Percentiles rank a stretch among this genome's conserved stretches.
Evolutionary conservation across 108 stramenopile genomes (phyloP).

Genomic region (Stephanodiscus minutulus): DNA sequence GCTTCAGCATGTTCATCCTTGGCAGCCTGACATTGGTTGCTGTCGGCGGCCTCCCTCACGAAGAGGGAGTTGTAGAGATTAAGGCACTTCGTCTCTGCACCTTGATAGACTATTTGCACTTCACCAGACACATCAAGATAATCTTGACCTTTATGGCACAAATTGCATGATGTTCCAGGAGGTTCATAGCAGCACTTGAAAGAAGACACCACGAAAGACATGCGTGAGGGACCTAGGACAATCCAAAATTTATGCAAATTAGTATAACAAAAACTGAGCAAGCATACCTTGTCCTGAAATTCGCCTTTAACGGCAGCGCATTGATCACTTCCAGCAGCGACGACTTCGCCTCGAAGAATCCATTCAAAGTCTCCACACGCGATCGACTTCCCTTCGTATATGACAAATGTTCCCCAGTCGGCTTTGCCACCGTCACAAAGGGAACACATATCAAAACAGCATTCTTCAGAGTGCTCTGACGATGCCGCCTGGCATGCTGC

Average conservation of each 20-base stretch:
- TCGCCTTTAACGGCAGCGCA: constrained; percentile 42
- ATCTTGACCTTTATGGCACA: constrained; percentile 32
- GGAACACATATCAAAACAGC: constrained; percentile 45
- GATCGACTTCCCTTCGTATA: constrained; percentile 35
- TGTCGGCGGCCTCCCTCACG: constrained; percentile 39
- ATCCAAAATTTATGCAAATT: neutral
- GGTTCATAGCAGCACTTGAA: constrained; percentile 39
- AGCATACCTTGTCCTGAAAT: constrained; percentile 24
- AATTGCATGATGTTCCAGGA: constrained; percentile 43
- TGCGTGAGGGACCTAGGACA: neutral
- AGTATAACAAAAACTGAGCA: neutral
- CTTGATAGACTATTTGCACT: constrained; percentile 28
- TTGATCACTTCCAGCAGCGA: constrained; percentile 42
- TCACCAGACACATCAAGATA: constrained; percentile 44
- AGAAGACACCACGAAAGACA: neutral
- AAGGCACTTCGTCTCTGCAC: constrained; percentile 25
- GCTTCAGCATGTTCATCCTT: constrained; percentile 27
- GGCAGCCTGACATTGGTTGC: constrained; percentile 43
- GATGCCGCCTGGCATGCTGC: constrained; percentile 31
- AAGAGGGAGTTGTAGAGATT: constrained; percentile 47
- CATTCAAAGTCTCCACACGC: constrained; percentile 54
- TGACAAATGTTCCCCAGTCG: constrained; percentile 48
- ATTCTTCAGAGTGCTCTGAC: constrained; percentile 33
- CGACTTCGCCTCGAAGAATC: constrained; percentile 33
- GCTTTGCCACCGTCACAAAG: constrained; percentile 48